Percentiles rank a stretch among this genome's conserved stretches.
phyloP scores from a whole-genome alignment of 1,139 yeast species.

The Hemisphaericaspora xylofermentans region DNA sequence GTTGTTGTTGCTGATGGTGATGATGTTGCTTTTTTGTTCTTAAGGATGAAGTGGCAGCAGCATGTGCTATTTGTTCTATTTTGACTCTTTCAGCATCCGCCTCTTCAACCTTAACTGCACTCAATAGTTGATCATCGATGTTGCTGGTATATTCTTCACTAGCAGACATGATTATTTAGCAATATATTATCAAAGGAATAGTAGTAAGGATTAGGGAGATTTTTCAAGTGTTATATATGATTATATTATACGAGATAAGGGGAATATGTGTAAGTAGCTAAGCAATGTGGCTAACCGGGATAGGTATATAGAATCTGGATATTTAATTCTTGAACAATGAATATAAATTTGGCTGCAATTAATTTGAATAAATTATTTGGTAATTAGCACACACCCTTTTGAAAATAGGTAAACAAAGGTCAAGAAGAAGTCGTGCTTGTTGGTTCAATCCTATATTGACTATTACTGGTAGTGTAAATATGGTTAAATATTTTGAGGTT shows the following conservation, averaged over 20 bases:
- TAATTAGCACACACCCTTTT: neutral
- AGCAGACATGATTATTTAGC: slow-evolving; percentile 21
- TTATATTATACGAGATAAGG: no score
- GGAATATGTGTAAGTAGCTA: no score
- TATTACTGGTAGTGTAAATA: slow-evolving; percentile 4
- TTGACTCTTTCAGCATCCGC: slow-evolving; percentile 28
- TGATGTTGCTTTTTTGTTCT: slow-evolving; percentile 7
- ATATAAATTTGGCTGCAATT: slow-evolving; percentile 4
- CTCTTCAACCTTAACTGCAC: slow-evolving; percentile 37
- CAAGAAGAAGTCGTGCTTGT: neutral
- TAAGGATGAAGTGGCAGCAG: slow-evolving; percentile 9
- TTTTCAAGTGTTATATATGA: no score
- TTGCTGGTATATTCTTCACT: slow-evolving; percentile 36
- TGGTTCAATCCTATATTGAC: neutral
- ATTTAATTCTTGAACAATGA: no score
- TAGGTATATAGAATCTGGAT: neutral
- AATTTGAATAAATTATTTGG: neutral
- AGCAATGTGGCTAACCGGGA: no score
- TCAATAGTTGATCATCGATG: slow-evolving; percentile 47
- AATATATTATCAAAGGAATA: no score
- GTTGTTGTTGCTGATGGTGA: neutral
- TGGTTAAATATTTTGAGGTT: slow-evolving; percentile 2
- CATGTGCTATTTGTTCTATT: slow-evolving; percentile 35
- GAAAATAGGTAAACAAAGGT: neutral
- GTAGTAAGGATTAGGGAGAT: no score